Evolutionary conservation across 2,329 filamentous ascomycete species (phyloP).

Genomic region (Lachnellula arida): DNA sequence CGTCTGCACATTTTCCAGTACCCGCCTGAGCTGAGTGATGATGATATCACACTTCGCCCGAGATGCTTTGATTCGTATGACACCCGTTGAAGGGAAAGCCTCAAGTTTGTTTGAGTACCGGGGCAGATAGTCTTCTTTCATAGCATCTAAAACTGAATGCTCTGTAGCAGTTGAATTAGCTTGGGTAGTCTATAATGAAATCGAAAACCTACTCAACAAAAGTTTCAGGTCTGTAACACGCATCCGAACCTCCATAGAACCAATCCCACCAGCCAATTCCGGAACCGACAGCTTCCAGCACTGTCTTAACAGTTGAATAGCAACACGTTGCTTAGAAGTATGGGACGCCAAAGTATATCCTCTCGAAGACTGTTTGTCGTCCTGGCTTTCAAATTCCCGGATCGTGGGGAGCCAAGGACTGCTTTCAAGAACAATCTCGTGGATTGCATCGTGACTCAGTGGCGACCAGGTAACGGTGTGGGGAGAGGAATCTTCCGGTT

Average conservation of each 20-base stretch:
- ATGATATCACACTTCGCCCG: conserved; percentile 22
- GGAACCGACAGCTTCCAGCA: conserved; percentile 30
- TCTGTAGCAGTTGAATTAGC: not conserved
- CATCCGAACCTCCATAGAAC: conserved; percentile 30
- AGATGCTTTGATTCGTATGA: conserved; percentile 27
- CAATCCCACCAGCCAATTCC: conserved; percentile 27
- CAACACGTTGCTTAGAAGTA: conserved; percentile 27
- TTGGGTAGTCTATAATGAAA: not conserved
- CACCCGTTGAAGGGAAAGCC: conserved; percentile 20
- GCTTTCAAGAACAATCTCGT: conserved; percentile 11
- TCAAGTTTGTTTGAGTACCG: conserved; percentile 26
- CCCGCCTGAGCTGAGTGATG: conserved; percentile 19
- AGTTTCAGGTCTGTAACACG: conserved; percentile 23
- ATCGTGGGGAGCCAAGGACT: conserved; percentile 29
- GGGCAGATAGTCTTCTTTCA: conserved; percentile 20
- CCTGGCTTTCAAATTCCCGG: conserved; percentile 17
- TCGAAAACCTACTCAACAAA: conserved; percentile 23
- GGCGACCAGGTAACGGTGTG: not conserved
- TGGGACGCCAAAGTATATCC: conserved; percentile 28
- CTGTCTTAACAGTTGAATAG: conserved; percentile 24
- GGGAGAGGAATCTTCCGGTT: not conserved
- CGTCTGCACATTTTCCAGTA: conserved; percentile 17
- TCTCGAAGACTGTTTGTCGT: conserved; percentile 21
- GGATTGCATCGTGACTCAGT: not conserved
- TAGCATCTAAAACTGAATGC: conserved; percentile 18